phyloP scores from a whole-genome alignment of 179 eudicot species.

The Monotropa hypopitys region DNA sequence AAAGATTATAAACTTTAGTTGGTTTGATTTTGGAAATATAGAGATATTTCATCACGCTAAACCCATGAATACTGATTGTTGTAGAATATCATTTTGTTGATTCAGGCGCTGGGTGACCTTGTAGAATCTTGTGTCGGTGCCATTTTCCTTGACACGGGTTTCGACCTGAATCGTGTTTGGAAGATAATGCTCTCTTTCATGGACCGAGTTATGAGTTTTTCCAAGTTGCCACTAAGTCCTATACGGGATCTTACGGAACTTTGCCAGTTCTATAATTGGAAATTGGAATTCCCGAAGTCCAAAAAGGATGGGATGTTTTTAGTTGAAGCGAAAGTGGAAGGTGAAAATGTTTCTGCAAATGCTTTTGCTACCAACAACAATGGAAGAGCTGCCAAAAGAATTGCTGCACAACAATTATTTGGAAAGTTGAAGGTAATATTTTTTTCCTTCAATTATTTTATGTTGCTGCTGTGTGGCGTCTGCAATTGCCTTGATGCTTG shows the following conservation, averaged over 20 bases:
- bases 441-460: neutral
- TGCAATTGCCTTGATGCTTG: neutral
- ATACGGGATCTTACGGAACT: conserved; percentile 66
- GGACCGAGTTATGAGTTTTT: conserved; percentile 47
- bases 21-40: neutral
- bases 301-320: conserved; percentile 30
- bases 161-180: conserved; percentile 65
- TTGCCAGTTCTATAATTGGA: conserved; percentile 49
- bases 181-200: conserved; percentile 53
- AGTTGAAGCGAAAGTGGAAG: conserved; percentile 43
- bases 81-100: conserved; percentile 2
- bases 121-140: conserved; percentile 93
- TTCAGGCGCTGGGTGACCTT: conserved; percentile 92
- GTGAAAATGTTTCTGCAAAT: conserved; percentile 17
- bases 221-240: conserved; percentile 57
- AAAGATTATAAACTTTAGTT: neutral
- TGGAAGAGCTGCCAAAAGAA: conserved; percentile 45
- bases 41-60: neutral
- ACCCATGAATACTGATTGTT: neutral
- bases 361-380: conserved; percentile 42
- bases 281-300: conserved; percentile 21
- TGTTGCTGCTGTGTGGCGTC: neutral
- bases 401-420: conserved; percentile 42
- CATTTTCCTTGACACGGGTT: conserved; percentile 73
- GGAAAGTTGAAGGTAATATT: conserved; percentile 43